Percentiles rank a stretch among this genome's conserved stretches.
Conservation (phyloP, 306 rosid species). For the Rosa multiflora region DNA sequence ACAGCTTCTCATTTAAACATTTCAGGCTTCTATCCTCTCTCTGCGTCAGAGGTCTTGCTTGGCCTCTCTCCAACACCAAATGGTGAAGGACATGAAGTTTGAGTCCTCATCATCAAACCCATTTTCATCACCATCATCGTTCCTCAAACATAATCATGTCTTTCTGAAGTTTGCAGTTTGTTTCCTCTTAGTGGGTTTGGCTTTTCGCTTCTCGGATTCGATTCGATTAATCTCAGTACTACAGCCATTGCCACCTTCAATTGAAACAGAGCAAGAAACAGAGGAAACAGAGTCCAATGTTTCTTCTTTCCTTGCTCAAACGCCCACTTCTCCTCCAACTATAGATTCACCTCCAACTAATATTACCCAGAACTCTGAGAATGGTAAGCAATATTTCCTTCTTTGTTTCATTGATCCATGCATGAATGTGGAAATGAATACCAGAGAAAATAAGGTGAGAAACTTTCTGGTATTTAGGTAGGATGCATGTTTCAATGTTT, state of each 20-base stretch:
- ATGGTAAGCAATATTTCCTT: constrained; percentile 25
- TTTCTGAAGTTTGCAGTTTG: constrained; percentile 37
- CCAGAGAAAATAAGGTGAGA: not conserved
- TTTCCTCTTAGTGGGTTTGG: constrained; percentile 39
- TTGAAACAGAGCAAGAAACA: constrained; percentile 12
- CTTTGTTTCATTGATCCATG: not conserved
- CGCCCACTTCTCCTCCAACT: constrained; percentile 24
- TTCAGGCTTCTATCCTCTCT: not conserved
- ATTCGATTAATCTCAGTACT: constrained; percentile 8
- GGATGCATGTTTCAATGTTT: not conserved
- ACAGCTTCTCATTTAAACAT: constrained; percentile 7
- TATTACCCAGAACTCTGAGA: constrained; percentile 11
- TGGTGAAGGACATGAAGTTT: constrained; percentile 36
- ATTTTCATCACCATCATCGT: constrained; percentile 16
- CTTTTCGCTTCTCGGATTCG: constrained; percentile 40
- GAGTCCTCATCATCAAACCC: constrained; percentile 26
- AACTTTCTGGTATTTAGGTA: not conserved
- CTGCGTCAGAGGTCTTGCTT: not conserved
- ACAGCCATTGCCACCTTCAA: constrained; percentile 18
- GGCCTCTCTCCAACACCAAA: constrained; percentile 4
- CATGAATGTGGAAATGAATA: not conserved
- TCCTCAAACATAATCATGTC: constrained; percentile 26
- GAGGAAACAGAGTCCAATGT: constrained; percentile 16
- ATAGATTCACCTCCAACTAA: constrained; percentile 21
- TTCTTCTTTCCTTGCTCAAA: constrained; percentile 13